Base-by-base conservation (phyloP, 1,284 basidiomycete species). In the Dichomitus squalens region DNA sequence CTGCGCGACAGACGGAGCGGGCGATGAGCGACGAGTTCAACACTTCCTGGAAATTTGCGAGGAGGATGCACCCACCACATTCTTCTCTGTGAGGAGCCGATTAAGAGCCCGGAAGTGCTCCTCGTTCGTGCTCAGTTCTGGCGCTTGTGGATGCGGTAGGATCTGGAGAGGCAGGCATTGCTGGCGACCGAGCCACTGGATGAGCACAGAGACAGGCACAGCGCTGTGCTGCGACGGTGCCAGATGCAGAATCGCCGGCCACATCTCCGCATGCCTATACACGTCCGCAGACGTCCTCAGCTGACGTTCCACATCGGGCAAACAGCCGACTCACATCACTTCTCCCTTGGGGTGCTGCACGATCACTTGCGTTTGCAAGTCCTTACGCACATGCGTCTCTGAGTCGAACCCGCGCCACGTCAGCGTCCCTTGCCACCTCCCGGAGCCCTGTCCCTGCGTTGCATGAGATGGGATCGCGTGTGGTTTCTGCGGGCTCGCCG, bases 391-490 rank as follows among this genome's bases (percentile, higher is more conserved):
- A 57, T 73, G 73, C 18, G 78, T 77, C 34, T 63, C 68, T 9
- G 72, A 52, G 50, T 77, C 76, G n/a, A 70, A 67, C 12, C 79
- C 79, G 7, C 69, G 76, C 76, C 81, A 87, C 2, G 70, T 73
- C 12, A 89, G 66, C 4, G 66, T 66, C 3, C 87, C 87, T 23
- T 75, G 70, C 87, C 87, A 89, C 6, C 46, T 74, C 40, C 34
- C 21, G 18, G 39, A 38, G 16, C 34, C 36, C 7, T 33, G 49
- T 1, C 18, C 7, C 7, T 7, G 35, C 33, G 7, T 25, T 5
- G 38, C 38, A 25, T 4, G n/a, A n/a, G n/a, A n/a, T n/a, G n/a
- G n/a, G n/a, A n/a, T 33, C 18, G 47, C 47, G 14, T 35, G 12
- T 21, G 52, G 46, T 29, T 49, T 49, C 29, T 38, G 52, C 6